phyloP scores from a whole-genome alignment of 441 rosid species.

The Hura crepitans region DNA sequence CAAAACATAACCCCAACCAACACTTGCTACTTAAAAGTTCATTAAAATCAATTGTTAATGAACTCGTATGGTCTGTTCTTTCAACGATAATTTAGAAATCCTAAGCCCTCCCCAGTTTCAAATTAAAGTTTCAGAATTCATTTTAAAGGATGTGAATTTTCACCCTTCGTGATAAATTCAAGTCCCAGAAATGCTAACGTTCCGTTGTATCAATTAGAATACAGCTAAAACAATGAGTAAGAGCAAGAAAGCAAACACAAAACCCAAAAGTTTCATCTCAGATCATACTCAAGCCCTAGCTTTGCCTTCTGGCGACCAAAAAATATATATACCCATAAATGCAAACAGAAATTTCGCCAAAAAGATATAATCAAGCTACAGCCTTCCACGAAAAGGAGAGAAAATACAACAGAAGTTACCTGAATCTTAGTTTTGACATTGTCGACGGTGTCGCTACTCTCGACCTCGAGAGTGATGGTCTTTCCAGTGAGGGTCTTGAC shows the following conservation, averaged over 20 bases:
- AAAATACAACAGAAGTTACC: constrained; percentile 25
- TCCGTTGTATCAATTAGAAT: background rate
- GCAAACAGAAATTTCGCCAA: background rate
- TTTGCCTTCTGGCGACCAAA: constrained; percentile 3
- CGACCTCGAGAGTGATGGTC: constrained; percentile 70
- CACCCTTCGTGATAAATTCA: background rate
- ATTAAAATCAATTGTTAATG: too few species aligned
- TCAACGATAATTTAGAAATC: too few species aligned
- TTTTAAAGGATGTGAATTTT: background rate
- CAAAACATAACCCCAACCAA: background rate
- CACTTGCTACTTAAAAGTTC: background rate
- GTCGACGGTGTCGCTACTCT: constrained; percentile 86
- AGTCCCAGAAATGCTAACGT: background rate
- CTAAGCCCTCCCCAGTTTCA: background rate
- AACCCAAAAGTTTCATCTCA: background rate
- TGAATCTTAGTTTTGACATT: constrained; percentile 86
- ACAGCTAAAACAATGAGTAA: background rate
- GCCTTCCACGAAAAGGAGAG: background rate
- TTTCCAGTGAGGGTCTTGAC: constrained; percentile 83
- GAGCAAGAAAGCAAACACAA: background rate
- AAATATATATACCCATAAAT: constrained; percentile 11
- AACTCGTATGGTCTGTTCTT: background rate
- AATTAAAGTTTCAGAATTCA: background rate
- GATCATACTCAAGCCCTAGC: background rate
- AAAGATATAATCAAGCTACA: background rate